These are phyloP conservation scores for Heliosperma pusillum DNA, from an alignment of 148 eudicot genomes.

Conservation along the genomic window DNA sequence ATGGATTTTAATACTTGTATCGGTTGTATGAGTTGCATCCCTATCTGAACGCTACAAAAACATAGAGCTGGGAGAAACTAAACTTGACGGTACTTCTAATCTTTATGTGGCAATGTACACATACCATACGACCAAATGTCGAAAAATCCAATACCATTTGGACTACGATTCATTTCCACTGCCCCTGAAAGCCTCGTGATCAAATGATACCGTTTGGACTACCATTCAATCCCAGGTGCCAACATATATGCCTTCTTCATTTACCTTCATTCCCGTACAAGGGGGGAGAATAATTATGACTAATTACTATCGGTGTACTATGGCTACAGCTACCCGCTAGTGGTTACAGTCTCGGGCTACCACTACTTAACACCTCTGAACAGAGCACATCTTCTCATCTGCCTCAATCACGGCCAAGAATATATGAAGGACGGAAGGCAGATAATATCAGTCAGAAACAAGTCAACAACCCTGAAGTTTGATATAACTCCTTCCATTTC, in stretches of 20 bases:
- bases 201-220: conserved; percentile 10
- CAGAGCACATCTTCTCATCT: conserved; percentile 4
- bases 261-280: conserved; percentile 22
- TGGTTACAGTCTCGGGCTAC: conserved; percentile 7
- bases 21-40: too few relatives aligned
- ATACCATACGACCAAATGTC: conserved; percentile 12
- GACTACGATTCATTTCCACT: too few relatives aligned
- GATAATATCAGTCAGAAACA: conserved; percentile 7
- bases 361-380: conserved; percentile 9
- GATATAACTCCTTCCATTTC: too few relatives aligned
- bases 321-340: conserved; percentile 19
- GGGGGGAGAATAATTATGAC: conserved; percentile 17
- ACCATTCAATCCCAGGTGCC: conserved; percentile 5
- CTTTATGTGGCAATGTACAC: conserved; percentile 17
- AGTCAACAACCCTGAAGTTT: too few relatives aligned
- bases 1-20: too few relatives aligned
- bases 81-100: background rate
- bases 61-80: too few relatives aligned
- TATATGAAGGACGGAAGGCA: background rate
- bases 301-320: conserved; percentile 10
- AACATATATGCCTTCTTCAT: background rate
- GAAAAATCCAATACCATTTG: background rate
- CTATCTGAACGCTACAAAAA: too few relatives aligned
- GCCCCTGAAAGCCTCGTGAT: background rate
- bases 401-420: conserved; percentile 2